These are phyloP conservation scores for Phyllosticta citrichinensis DNA, from an alignment of 2,329 filamentous ascomycete genomes.

Conservation along the genomic window DNA sequence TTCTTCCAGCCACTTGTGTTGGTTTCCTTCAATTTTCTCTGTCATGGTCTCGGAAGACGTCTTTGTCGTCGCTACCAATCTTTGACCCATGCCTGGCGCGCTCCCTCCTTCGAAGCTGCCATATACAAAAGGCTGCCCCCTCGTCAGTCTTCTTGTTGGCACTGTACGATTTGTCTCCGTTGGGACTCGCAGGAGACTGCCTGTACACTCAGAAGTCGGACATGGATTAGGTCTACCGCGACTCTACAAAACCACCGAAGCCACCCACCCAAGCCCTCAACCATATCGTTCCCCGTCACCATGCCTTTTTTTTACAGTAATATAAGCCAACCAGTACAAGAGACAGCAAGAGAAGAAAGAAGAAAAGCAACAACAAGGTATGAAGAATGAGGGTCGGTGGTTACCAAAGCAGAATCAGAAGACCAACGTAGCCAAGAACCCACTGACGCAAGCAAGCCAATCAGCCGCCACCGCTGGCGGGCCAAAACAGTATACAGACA, in stretches of 20 bases:
- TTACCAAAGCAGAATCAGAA: not conserved
- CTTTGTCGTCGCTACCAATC: not conserved
- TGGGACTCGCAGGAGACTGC: not conserved
- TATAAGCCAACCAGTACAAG: not conserved
- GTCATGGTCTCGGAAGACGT: not conserved
- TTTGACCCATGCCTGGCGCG: not conserved
- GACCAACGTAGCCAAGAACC: not conserved
- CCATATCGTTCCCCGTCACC: constrained; percentile 3
- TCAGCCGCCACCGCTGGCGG: not conserved
- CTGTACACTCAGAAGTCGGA: constrained; percentile 7
- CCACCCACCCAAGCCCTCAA: not conserved
- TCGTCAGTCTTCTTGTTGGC: not conserved
- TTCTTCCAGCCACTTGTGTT: not conserved
- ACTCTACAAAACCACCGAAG: constrained; percentile 1
- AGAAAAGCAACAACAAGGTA: not conserved
- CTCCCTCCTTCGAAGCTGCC: not conserved
- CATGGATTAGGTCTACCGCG: constrained; percentile 9
- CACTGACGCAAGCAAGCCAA: constrained; percentile 3
- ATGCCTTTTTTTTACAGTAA: constrained; percentile 1
- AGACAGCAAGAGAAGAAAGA: not conserved
- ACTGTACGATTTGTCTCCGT: not conserved
- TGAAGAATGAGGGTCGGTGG: not conserved
- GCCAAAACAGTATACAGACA: not conserved
- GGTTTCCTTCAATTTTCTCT: not conserved
- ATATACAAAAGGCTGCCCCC: not conserved